Percentiles rank a stretch among this genome's conserved stretches.
Evolutionary conservation across 108 stramenopile species (phyloP).

Genomic region (Poteriospumella lacustris): DNA sequence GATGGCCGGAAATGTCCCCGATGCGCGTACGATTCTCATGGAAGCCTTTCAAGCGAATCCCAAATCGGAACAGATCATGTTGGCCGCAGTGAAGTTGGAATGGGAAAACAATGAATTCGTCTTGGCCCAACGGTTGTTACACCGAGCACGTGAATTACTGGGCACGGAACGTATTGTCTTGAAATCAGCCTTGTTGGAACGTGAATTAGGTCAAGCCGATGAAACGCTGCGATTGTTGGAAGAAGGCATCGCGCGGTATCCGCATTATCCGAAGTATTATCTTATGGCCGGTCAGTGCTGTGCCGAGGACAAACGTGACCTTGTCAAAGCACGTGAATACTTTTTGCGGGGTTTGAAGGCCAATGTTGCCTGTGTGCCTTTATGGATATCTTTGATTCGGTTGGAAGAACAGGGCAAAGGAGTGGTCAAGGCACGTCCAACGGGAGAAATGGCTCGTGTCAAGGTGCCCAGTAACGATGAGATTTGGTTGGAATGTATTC

Average conservation of each 20-base stretch:
- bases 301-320: constrained; percentile 49
- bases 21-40: constrained; percentile 78
- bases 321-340: constrained; percentile 38
- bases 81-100: constrained; percentile 94
- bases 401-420: constrained; percentile 71
- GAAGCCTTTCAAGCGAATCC: constrained; percentile 88
- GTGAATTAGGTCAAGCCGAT: constrained; percentile 40
- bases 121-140: constrained; percentile 75
- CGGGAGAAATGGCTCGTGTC: constrained; percentile 83
- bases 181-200: constrained; percentile 86
- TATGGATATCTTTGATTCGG: constrained; percentile 81
- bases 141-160: constrained; percentile 72
- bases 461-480: constrained; percentile 67
- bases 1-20: constrained; percentile 73
- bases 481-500: constrained; percentile 84
- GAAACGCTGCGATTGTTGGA: constrained; percentile 49
- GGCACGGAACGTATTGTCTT: constrained; percentile 79
- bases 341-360: constrained; percentile 66
- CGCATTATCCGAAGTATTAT: constrained; percentile 70
- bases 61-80: constrained; percentile 85
- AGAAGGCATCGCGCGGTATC: constrained; percentile 65
- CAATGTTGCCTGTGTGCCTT: constrained; percentile 65
- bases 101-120: constrained; percentile 87
- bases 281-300: constrained; percentile 92
- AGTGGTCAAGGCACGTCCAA: constrained; percentile 78